Conservation (phyloP, 2,329 filamentous ascomycete genomes). For the Verticillium alfalfae region DNA sequence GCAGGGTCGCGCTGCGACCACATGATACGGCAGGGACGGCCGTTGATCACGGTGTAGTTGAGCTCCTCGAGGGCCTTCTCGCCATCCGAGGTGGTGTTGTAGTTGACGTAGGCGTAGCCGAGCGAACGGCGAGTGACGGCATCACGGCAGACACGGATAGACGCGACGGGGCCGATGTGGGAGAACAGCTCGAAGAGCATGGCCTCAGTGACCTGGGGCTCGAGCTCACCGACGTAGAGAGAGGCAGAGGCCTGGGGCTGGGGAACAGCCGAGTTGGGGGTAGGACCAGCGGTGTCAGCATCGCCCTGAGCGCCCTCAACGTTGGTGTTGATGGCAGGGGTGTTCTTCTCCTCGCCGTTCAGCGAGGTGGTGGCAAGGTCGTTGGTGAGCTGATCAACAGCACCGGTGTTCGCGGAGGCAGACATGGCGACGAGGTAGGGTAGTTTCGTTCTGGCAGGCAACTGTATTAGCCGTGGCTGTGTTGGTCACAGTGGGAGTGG, state of each 20-base stretch:
- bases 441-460: background rate
- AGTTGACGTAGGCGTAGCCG: constrained; percentile 99
- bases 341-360: constrained; percentile 60
- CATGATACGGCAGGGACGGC: constrained; percentile 99
- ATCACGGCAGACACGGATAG: constrained; percentile 99
- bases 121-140: constrained; percentile 97
- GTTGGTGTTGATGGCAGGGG: constrained; percentile 67
- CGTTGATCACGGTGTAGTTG: constrained; percentile 99
- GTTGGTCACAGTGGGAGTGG: background rate
- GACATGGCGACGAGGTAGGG: constrained; percentile 45
- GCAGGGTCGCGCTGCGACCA: constrained; percentile 99
- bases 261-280: constrained; percentile 66
- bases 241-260: constrained; percentile 93
- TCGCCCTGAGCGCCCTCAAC: constrained; percentile 51
- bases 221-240: constrained; percentile 97
- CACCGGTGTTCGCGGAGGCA: constrained; percentile 50
- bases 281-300: constrained; percentile 60
- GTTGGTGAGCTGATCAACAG: constrained; percentile 75
- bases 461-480: background rate
- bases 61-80: constrained; percentile 98
- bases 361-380: constrained; percentile 70
- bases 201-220: constrained; percentile 95
- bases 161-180: constrained; percentile 96
- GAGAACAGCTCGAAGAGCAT: constrained; percentile 99
- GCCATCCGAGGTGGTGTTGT: constrained; percentile 93